Base-by-base conservation (phyloP, 2,329 filamentous ascomycete genomes). In the Penicillium frequentans region DNA sequence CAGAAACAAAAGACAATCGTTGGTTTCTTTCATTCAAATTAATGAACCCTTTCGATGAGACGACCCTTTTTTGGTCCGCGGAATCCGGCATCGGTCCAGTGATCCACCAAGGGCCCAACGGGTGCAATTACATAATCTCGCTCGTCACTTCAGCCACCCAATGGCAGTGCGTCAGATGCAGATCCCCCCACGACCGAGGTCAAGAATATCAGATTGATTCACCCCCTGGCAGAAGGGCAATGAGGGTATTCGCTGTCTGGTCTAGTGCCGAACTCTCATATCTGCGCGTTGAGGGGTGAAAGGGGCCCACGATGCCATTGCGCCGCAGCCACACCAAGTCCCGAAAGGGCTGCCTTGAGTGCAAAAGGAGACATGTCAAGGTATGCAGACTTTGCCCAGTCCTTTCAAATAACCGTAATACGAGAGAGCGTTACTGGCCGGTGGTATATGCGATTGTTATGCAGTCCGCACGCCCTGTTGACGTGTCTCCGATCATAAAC, bases 361-460 rank as follows among this genome's bases (percentile, higher is more conserved):
- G 53, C 27, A 59, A 56, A 44, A 45, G 54, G 46, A 39, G 57
- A 26, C 57, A 56, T 56, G 57, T 59, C 9, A 59, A 59, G 52
- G 56, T 55, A 33, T 49, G 55, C 39, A 29, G 35, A 13, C 35
- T 39, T 39, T 39, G 35, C 5, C 21, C 9, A 19, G 9, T 14
- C 39, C 39, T 10, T 21, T 5, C 11, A 23, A 23, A 9, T 42
- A 23, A 23, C 6, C 13, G 10, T 4, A 39, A 42, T 5, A 23
- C 4, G 39, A 9, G 39, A 23, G 1, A 23, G 3, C 8, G 9
- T 23, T 13, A 9, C 10, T 42, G 39, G 19, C 19, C 11, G 5
- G 19, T 5, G 39, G 19, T 0, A 6, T 42, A 13, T 13, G 19
- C 11, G 11, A 42, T 42, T 23, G 3, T 42, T 14, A 23, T 42